Evolutionary conservation across 2,329 filamentous ascomycete genomes (phyloP), one percentile per base, ranked within the genome.

Genomic region (Aspergillus latus): DNA sequence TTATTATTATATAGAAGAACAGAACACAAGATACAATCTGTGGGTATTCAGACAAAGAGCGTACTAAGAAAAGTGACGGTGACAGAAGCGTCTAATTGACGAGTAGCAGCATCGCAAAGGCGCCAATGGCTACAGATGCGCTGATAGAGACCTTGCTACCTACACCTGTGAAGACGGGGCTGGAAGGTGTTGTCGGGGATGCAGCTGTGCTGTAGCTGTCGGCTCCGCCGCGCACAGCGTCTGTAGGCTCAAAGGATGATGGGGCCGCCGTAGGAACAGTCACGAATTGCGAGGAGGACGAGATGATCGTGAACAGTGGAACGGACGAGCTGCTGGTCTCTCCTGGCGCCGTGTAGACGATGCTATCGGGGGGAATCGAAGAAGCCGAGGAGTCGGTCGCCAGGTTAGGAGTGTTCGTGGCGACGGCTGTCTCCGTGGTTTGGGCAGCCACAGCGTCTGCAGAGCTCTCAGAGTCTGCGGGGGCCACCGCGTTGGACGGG

Each of bases 91-190:
- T 21, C 21, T 21, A 21, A 21, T 21, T 21, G 21, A 21, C 21
- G 21, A 68, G 45, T 44, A 66, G 13, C 1, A 59, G 59, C 40
- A 68, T 11, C n/a, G 49, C 21, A 21, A 21, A 21, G 21, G 21
- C 21, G 21, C 21, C 21, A 21, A 57, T 59, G 13, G 62, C 9
- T 13, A 55, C 30, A 11, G 60, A 52, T 13, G 56, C 29, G 10
- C 60, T 55, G 10, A 65, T 44, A 7, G 62, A 59, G 36, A 66
- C 10, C 34, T 47, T 64, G 37, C 52, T 59, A 3, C 64, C 67
- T 11, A 59, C 60, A 5, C 63, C 65, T 2, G 66, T 70, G 56
- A 68, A 68, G 2, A 67, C 48, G 13, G 66, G 59, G 8, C 52
- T 59, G 5, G 49, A 42, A 4, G 60, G 60, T 3, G 57, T 56